These are phyloP conservation scores for Phaffomyces antillensis DNA, from an alignment of 805 yeast genomes.

Conservation along the genomic window DNA sequence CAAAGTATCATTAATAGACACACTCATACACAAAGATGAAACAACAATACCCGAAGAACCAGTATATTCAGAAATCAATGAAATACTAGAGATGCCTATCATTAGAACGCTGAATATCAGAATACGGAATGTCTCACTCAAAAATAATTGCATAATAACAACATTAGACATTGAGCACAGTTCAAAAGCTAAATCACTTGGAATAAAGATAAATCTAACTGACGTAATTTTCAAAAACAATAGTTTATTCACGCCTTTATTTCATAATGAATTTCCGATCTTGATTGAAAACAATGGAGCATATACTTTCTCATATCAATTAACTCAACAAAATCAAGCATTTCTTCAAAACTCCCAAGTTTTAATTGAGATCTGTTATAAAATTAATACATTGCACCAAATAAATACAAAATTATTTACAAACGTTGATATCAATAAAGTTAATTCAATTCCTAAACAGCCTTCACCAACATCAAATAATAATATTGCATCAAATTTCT, in stretches of 20 bases:
- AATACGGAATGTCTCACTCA: constrained; percentile 40
- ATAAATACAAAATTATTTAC: constrained; percentile 14
- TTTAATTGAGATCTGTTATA: constrained; percentile 7
- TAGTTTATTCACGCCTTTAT: constrained; percentile 15
- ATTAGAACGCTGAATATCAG: constrained; percentile 36
- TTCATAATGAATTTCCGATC: constrained; percentile 20
- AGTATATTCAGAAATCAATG: background rate
- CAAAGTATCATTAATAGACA: constrained; percentile 12
- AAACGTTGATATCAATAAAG: constrained; percentile 1
- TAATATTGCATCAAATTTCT: background rate
- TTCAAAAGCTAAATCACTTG: constrained; percentile 28
- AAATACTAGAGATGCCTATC: constrained; percentile 19
- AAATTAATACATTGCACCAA: constrained; percentile 9
- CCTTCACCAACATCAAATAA: background rate
- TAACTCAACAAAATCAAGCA: constrained; percentile 8
- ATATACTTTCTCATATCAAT: constrained; percentile 21
- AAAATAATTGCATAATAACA: constrained; percentile 39
- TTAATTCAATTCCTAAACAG: constrained; percentile 12
- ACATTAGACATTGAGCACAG: constrained; percentile 43
- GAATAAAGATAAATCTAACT: constrained; percentile 11
- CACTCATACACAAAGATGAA: constrained; percentile 12
- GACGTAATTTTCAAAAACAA: constrained; percentile 14
- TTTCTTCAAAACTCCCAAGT: constrained; percentile 1
- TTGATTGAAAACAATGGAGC: constrained; percentile 18
- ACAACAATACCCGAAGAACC: background rate